Evolutionary conservation across 257 asterid species (phyloP), one percentile per base, ranked within the genome.

Genomic region (Coffea eugenioides): DNA sequence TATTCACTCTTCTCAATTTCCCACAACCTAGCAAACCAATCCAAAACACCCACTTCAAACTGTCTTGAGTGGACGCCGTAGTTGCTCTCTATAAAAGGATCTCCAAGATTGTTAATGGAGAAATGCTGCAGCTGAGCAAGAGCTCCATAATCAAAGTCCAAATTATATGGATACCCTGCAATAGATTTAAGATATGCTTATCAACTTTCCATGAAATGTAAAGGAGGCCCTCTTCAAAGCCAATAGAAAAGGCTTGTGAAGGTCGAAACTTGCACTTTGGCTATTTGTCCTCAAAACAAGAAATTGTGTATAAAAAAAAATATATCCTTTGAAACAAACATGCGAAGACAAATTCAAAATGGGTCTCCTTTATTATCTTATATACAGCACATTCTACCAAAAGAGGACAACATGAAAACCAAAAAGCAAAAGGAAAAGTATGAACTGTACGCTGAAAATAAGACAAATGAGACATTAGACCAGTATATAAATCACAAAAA

Each of bases 31-130:
- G 98, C 98, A 80, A 95, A 95, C 99, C 99, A 95, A 85, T 95
- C 99, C 80, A 95, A 78, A 65, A 93, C 99, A 72, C 98, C 98
- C 66, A 95, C 97, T 90, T 95, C 99, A 77, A 95, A 95, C 85
- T 95, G 97, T 80, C 98, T 95, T 5, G 99, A 95, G 83, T 95
- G 99, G 75, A 95, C 98, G 25, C 97, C 98, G 8, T 93, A 95
- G 90, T 95, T 93, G 87, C 98, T 95, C 85, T 95, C 99, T 66
- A 95, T 95, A 88, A 95, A 95, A 49, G 97, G 99, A 87, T 95
- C 99, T 0, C 98, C 97, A 5, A 95, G 93, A 84, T 95, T 95
- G 89, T 93, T 95, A 73, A 93, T 95, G 45, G 97, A 93, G 87
- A 95, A 95, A 87, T 91, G 99, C 88, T 93, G 99, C 92, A 95